Percentiles rank a stretch among this genome's conserved stretches.
phyloP scores from a whole-genome alignment of 305 asterid genomes.

The Striga hermonthica region DNA sequence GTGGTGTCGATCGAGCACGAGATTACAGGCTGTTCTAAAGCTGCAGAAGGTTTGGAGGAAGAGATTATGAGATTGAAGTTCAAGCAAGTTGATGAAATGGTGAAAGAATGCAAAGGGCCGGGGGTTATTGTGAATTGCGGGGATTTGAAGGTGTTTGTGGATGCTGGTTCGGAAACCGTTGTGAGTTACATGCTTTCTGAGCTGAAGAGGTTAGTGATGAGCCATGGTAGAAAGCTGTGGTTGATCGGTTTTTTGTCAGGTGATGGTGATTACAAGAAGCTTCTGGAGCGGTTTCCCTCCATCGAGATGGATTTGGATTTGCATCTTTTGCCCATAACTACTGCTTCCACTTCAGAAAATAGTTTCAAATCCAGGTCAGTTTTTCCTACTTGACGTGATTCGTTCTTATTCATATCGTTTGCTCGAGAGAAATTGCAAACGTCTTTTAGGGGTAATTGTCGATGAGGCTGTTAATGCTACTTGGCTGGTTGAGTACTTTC shows the following conservation, averaged over 20 bases:
- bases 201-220: constrained; percentile 53
- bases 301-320: constrained; percentile 73
- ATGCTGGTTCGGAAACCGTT: constrained; percentile 39
- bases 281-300: constrained; percentile 53
- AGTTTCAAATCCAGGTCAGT: constrained; percentile 67
- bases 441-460: constrained; percentile 4
- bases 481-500: neutral
- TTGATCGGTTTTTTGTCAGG: constrained; percentile 60
- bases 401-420: constrained; percentile 24
- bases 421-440: constrained; percentile 28
- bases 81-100: constrained; percentile 44
- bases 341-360: constrained; percentile 46
- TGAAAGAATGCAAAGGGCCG: constrained; percentile 39
- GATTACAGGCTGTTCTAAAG: constrained; percentile 38
- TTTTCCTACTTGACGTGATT: constrained; percentile 22
- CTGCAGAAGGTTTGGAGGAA: constrained; percentile 29
- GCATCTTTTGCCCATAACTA: constrained; percentile 73
- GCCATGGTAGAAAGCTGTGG: constrained; percentile 56
- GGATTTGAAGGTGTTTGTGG: constrained; percentile 57
- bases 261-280: constrained; percentile 53
- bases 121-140: constrained; percentile 65
- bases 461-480: neutral
- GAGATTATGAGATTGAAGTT: constrained; percentile 49
- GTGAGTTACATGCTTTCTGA: constrained; percentile 44
- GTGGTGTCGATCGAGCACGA: constrained; percentile 51